Conservation (phyloP, 2,329 filamentous ascomycete species). For the Ceratocystis colombiana region DNA sequence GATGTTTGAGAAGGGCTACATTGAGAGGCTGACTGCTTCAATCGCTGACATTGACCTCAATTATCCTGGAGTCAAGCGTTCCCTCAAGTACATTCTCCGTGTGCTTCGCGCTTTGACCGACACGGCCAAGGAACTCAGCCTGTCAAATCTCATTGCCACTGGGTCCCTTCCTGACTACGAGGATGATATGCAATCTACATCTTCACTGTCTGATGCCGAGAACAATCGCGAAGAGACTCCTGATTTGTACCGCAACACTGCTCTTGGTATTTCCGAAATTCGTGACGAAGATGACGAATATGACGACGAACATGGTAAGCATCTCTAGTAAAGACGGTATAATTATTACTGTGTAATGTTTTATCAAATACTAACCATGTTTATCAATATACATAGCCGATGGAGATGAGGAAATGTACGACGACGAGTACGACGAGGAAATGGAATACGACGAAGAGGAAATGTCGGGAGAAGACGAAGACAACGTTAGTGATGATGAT, state of each 20-base stretch:
- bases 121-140: constrained; percentile 76
- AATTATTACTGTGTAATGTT: constrained; percentile 27
- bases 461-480: constrained; percentile 65
- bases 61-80: constrained; percentile 83
- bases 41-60: constrained; percentile 94
- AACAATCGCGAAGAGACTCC: constrained; percentile 90
- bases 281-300: constrained; percentile 51
- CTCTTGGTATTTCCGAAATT: constrained; percentile 86
- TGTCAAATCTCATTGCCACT: constrained; percentile 62
- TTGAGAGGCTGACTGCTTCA: constrained; percentile 76
- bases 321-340: not conserved
- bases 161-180: constrained; percentile 55
- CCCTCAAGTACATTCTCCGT: constrained; percentile 90
- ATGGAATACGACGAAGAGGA: constrained; percentile 85
- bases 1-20: constrained; percentile 98
- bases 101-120: constrained; percentile 80
- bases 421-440: constrained; percentile 82
- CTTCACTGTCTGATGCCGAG: constrained; percentile 79
- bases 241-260: constrained; percentile 92
- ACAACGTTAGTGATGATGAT: constrained; percentile 82
- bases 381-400: not conserved
- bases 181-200: constrained; percentile 77
- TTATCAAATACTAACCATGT: not conserved
- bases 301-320: constrained; percentile 44
- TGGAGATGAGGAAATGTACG: constrained; percentile 89